Percentiles rank a stretch among this genome's conserved stretches.
These are phyloP conservation scores for Cordyceps militaris DNA, from an alignment of 2,329 filamentous ascomycete genomes.

Conservation along the genomic window DNA sequence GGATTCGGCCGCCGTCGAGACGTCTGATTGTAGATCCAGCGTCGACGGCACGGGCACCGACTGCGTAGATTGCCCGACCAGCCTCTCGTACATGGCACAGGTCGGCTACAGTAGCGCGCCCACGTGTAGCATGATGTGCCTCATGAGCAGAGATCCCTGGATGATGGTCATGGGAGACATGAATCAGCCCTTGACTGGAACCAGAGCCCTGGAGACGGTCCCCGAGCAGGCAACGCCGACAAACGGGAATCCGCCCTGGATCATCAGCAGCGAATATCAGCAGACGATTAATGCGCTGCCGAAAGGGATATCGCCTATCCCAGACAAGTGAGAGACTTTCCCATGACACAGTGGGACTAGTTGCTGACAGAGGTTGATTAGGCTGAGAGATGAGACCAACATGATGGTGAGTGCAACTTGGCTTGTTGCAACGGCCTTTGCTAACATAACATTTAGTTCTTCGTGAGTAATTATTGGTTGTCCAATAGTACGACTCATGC, in stretches of 20 bases:
- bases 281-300: background rate
- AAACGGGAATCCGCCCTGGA: background rate
- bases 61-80: background rate
- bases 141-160: background rate
- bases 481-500: background rate
- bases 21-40: slow-evolving; percentile 5
- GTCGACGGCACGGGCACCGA: slow-evolving; percentile 1
- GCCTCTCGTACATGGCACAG: slow-evolving; percentile 1
- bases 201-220: background rate
- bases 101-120: slow-evolving; percentile 6
- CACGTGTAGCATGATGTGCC: slow-evolving; percentile 2
- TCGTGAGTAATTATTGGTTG: slow-evolving; percentile 29
- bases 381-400: slow-evolving; percentile 68
- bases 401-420: slow-evolving; percentile 43
- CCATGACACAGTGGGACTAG: background rate
- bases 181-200: background rate
- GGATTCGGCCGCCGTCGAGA: background rate
- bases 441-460: slow-evolving; percentile 34
- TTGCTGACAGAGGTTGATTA: slow-evolving; percentile 28
- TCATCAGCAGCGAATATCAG: background rate
- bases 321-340: background rate
- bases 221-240: background rate
- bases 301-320: background rate
- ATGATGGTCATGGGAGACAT: background rate
- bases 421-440: background rate